Evolutionary conservation across 2,329 filamentous ascomycete species (phyloP), one percentile per base, ranked within the genome.

Genomic region (Aaosphaeria pasadenensis): DNA sequence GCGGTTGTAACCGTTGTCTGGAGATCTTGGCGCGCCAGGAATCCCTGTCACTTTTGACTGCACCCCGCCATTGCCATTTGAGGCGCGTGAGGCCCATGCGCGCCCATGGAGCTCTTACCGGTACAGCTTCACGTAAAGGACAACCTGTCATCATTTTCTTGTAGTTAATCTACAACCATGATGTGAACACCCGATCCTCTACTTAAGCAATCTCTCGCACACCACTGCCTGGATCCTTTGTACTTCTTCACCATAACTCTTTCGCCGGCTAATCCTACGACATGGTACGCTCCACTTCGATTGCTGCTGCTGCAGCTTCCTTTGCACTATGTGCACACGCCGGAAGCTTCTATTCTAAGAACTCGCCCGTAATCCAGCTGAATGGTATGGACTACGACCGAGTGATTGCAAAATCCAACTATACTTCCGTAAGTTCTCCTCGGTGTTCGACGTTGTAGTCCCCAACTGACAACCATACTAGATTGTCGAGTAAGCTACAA

Each of bases 381-480:
- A 85, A 87, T 61, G 80, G 79, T 48, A 88, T 87, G 71, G 88
- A 80, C 62, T 97, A 95, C 71, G 85, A 92, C 66, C 82, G 80
- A 53, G 75, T 96, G 56, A 91, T 99, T 70, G 84, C 87, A 42
- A 85, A 89, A 66, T 96, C 91, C 30, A 96, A 96, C 67, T 80
- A 97, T 72, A 95, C 91, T 39, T 91, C 91, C 45, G 91, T 96
- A 81, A 70, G 86, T 57, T 9, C 17, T 9, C 2, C 5, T 24
- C 17, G 17, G 17, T 24, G 17, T 24, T 24, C 17, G 17, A 24
- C 39, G 7, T 28, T 38, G 9, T 42, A 5, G 3, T 5, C 7
- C 11, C 7, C 33, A n/a, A 13, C 68, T 36, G 33, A 36, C 33
- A 9, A 36, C 33, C 33, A 36, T 36, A 40, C 24, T 43, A 72